These are phyloP conservation scores for Theobroma grandiflorum DNA, from an alignment of 441 rosid species.

Conservation along the genomic window DNA sequence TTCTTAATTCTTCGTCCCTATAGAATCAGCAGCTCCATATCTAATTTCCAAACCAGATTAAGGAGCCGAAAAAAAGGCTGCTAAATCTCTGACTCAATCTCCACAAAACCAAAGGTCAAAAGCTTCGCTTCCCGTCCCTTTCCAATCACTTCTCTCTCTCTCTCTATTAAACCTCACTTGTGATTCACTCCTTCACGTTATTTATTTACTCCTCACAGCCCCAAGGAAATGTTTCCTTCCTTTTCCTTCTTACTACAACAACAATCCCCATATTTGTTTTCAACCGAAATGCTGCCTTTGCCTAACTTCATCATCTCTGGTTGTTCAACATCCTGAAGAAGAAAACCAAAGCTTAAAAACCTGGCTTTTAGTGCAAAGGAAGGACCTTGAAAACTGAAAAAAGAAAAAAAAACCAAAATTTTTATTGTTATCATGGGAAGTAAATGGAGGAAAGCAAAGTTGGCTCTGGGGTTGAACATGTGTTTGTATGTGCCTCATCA, in stretches of 20 bases:
- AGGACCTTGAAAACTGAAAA: conserved; percentile 7
- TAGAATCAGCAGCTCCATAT: background rate
- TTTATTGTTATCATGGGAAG: conserved; percentile 57
- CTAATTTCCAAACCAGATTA: background rate
- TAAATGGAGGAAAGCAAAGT: conserved; percentile 93
- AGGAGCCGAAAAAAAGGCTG: conserved; percentile 18
- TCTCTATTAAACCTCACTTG: background rate
- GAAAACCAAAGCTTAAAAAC: background rate
- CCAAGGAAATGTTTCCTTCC: background rate
- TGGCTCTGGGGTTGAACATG: conserved; percentile 81
- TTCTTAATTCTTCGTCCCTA: background rate
- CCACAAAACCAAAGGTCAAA: conserved; percentile 24
- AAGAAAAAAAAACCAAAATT: background rate
- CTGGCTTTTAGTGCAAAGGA: background rate
- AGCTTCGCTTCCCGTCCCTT: background rate
- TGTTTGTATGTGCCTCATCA: conserved; percentile 80
- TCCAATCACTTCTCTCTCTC: background rate
- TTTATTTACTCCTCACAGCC: conserved; percentile 15
- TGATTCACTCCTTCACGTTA: conserved; percentile 6
- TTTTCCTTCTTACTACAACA: conserved; percentile 3
- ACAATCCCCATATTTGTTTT: background rate
- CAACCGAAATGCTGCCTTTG: conserved; percentile 20
- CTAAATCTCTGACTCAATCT: conserved; percentile 26
- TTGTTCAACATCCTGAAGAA: background rate
- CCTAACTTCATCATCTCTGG: background rate